Evolutionary conservation across 768 basidiomycete genomes (phyloP).

Genomic region (Tricholoma furcatifolium): DNA sequence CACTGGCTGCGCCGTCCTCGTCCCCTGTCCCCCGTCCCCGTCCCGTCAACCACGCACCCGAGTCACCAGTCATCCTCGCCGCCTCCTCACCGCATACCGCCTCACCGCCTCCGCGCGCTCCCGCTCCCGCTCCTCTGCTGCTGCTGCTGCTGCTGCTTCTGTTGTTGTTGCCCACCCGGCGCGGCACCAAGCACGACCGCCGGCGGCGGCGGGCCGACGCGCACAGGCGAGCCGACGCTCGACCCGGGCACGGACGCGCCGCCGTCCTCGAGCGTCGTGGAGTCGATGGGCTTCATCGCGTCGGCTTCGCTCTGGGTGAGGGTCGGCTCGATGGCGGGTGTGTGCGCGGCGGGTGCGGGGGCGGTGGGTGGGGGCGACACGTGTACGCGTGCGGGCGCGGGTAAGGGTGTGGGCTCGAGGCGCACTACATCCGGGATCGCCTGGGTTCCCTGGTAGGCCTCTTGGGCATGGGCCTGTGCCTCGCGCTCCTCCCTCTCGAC

Average conservation of each 20-base stretch:
- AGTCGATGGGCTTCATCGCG: conserved; percentile 79
- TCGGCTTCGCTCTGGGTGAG: conserved; percentile 41
- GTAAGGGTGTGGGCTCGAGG: no score
- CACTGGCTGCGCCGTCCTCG: no score
- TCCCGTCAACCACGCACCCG: no score
- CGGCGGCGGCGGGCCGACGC: not conserved
- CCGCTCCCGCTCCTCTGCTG: not conserved
- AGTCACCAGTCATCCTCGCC: no score
- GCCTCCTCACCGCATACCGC: no score
- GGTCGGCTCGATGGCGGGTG: conserved; percentile 37
- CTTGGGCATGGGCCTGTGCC: no score
- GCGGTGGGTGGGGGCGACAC: not conserved
- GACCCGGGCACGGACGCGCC: not conserved
- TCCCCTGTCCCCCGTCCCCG: no score
- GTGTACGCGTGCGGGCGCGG: no score
- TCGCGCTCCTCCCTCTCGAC: conserved; percentile 35
- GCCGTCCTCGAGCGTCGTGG: conserved; percentile 22
- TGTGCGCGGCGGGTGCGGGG: not conserved
- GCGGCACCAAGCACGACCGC: not conserved
- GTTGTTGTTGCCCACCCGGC: no score
- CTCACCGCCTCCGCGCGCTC: no score
- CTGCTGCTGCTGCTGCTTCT: no score
- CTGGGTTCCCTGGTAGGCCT: no score
- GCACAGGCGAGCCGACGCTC: not conserved
- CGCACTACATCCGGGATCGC: conserved; percentile 1